phyloP scores from a whole-genome alignment of 139 green algal genomes.

The Picochlorum sp. region DNA sequence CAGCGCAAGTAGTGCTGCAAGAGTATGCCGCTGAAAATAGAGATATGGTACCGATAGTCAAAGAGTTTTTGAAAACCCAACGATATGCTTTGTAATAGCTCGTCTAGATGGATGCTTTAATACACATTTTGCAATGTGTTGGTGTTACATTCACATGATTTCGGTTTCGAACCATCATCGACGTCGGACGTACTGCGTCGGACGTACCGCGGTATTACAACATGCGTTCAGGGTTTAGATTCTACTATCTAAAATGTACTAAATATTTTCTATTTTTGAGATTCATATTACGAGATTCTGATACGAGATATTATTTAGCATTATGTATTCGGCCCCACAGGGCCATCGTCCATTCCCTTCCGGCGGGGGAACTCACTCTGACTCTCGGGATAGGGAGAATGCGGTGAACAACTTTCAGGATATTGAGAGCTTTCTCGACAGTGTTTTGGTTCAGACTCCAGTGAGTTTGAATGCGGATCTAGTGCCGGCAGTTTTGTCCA shows the following conservation, averaged over 20 bases:
- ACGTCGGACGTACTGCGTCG: no score
- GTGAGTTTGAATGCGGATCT: not conserved
- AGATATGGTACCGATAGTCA: constrained; percentile 39
- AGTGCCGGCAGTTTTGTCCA: constrained; percentile 5
- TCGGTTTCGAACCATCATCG: no score
- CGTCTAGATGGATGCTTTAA: not conserved
- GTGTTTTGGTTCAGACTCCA: not conserved
- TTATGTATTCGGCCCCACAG: not conserved
- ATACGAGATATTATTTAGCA: no score
- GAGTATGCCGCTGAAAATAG: constrained; percentile 44
- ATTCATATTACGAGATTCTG: no score
- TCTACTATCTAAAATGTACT: no score
- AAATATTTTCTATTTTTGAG: no score
- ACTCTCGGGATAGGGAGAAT: not conserved
- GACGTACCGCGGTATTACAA: no score
- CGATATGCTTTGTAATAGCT: not conserved
- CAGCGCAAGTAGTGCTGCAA: constrained; percentile 36
- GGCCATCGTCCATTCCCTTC: not conserved
- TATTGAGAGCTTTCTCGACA: constrained; percentile 12
- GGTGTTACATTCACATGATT: no score
- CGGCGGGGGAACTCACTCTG: not conserved
- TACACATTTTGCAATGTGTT: not conserved
- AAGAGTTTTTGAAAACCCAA: not conserved
- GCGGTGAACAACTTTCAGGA: not conserved
- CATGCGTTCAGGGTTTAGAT: no score